Evolutionary conservation across 768 basidiomycete genomes (phyloP), one percentile per base, ranked within the genome.

Genomic region (Clitopilus passeckerianus): DNA sequence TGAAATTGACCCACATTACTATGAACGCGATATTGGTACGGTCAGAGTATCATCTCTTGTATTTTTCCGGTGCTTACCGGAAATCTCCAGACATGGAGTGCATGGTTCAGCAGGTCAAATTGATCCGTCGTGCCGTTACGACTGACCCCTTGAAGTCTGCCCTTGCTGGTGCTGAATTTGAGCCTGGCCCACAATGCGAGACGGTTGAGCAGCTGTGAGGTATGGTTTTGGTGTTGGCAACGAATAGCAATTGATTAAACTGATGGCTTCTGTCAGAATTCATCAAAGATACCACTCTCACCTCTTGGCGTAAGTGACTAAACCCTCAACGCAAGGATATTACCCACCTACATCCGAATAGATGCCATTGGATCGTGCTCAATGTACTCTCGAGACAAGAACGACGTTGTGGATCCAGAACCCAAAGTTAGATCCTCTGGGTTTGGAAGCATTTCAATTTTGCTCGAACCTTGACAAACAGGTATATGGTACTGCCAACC

Each of bases 401-500:
- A 70, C 8, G 81, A 82, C 24, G 82, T 84, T 6, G 82, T 84
- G 2, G 77, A 83, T 58, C 66, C 72, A 23, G 56, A 71, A 18
- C 65, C 81, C 6, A 79, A 77, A 71, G 79, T 76, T n/a, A n/a
- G n/a, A 22, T 14, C 60, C 16, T 1, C 5, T 7, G 18, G 2
- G 15, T 10, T 37, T 16, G 37, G 14, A 22, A n/a, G 6, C n/a
- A 50, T 34, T 41, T 34, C 15, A n/a, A 34, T 18, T 53, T 27
- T 20, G 50, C 18, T 20, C 14, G 20, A 53, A 10, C 8, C 20
- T 54, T 6, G 57, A 30, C 37, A 46, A 50, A 57, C 53, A 79
- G 77, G 82, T 85, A 0, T 85, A 85, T 61, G 83, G 82, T 0
- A 84, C 83, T 4, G 71, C 65, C 44, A 85, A 84, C 61, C 57